A percentile compares a stretch with the other conserved stretches of the same genome.
These are phyloP conservation scores for Ophiorrhiza pumila DNA, from an alignment of 257 asterid genomes.

Conservation along the genomic window DNA sequence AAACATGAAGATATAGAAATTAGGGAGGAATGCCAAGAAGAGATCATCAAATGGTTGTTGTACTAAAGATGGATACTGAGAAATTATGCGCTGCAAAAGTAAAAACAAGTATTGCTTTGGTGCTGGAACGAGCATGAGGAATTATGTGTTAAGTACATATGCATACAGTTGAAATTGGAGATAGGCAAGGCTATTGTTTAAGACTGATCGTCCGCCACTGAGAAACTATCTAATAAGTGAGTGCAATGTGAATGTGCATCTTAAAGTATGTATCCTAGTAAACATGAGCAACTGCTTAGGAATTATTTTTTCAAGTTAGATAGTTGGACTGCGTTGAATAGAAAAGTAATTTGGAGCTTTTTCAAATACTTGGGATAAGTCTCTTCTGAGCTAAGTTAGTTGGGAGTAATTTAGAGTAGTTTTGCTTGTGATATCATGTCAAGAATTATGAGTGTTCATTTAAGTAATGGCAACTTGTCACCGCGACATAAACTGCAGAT, in stretches of 20 bases:
- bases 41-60: background rate
- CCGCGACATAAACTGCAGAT: background rate
- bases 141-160: background rate
- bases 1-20: background rate
- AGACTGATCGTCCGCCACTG: background rate
- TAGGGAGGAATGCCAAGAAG: background rate
- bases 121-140: background rate
- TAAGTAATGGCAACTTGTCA: background rate
- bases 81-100: background rate
- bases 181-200: background rate
- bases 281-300: background rate
- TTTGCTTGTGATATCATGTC: background rate
- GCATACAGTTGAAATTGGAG: background rate
- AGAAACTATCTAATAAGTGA: background rate
- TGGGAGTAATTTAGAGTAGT: background rate
- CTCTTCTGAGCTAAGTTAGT: too few relatives aligned
- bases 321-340: background rate
- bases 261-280: background rate
- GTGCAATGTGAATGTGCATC: background rate
- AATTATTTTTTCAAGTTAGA: too few relatives aligned
- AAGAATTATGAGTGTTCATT: background rate
- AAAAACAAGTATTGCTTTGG: background rate
- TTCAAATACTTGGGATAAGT: background rate
- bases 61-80: background rate
- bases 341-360: background rate